These are phyloP conservation scores for Chenopodium quinoa DNA, from an alignment of 148 eudicot species.

Conservation along the genomic window DNA sequence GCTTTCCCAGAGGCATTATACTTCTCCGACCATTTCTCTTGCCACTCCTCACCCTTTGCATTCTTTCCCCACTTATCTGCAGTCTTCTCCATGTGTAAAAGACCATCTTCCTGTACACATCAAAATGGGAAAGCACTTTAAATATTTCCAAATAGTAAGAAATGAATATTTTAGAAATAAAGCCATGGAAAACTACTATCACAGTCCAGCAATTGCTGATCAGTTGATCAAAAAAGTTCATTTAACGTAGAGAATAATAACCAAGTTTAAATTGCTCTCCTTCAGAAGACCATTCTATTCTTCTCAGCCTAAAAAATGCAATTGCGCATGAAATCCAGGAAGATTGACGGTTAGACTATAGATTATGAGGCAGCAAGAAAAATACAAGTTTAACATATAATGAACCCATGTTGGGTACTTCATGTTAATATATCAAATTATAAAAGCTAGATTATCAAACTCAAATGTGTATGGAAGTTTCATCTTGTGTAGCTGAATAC, in stretches of 20 bases:
- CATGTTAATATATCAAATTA: background rate
- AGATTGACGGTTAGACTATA: background rate
- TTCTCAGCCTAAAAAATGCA: background rate
- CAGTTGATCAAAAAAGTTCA: background rate
- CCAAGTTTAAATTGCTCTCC: background rate
- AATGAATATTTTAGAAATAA: background rate
- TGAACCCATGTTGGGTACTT: background rate
- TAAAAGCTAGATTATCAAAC: background rate
- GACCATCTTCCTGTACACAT: slow-evolving; percentile 53
- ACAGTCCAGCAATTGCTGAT: background rate
- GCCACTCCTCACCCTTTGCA: slow-evolving; percentile 74
- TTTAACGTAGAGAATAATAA: background rate
- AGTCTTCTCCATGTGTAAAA: slow-evolving; percentile 67
- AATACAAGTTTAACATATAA: background rate
- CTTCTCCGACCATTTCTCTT: slow-evolving; percentile 79
- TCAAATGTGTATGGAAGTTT: background rate
- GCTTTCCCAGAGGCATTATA: slow-evolving; percentile 78
- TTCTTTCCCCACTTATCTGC: slow-evolving; percentile 97
- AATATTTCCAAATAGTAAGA: background rate
- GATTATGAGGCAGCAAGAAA: background rate
- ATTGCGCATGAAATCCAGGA: background rate
- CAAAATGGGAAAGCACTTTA: background rate
- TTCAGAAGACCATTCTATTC: background rate
- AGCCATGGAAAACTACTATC: slow-evolving; percentile 6
- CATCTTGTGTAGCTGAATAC: background rate